Evolutionary conservation across 2,329 filamentous ascomycete genomes (phyloP).

Genomic region (Rutstroemia sp.): DNA sequence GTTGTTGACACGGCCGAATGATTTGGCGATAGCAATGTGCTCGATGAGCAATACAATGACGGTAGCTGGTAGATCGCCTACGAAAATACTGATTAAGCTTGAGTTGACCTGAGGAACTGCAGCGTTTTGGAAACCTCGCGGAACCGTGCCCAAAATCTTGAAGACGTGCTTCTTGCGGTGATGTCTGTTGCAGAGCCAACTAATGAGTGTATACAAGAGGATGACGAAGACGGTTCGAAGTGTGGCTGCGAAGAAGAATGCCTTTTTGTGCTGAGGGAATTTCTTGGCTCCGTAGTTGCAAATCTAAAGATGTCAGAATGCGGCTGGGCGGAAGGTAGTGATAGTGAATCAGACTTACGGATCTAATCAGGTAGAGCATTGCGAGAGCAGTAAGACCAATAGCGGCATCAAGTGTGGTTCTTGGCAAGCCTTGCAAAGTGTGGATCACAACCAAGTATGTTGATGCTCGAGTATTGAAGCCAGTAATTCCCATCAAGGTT

Average conservation of each 20-base stretch:
- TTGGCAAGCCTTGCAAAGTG: conserved; percentile 63
- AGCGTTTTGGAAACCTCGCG: conserved; percentile 78
- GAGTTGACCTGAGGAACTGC: conserved; percentile 62
- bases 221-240: conserved; percentile 89
- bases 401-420: conserved; percentile 68
- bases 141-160: conserved; percentile 67
- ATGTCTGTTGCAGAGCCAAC: conserved; percentile 73
- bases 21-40: conserved; percentile 95
- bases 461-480: conserved; percentile 57
- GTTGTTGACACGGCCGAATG: conserved; percentile 91
- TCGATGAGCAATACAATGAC: conserved; percentile 95
- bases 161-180: conserved; percentile 58
- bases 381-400: conserved; percentile 78
- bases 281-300: conserved; percentile 63
- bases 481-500: conserved; percentile 71
- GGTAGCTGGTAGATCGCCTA: conserved; percentile 68
- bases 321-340: too few species aligned
- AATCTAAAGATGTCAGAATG: conserved; percentile 14
- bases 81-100: conserved; percentile 60
- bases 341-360: conserved; percentile 8
- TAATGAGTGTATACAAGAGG: conserved; percentile 83
- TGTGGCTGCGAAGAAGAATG: conserved; percentile 86
- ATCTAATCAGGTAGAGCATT: conserved; percentile 71
- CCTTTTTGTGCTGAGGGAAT: conserved; percentile 60
- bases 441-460: conserved; percentile 83